Evolutionary conservation across 169 alveolate species (phyloP).

Genomic region (Plasmodium vivax): DNA sequence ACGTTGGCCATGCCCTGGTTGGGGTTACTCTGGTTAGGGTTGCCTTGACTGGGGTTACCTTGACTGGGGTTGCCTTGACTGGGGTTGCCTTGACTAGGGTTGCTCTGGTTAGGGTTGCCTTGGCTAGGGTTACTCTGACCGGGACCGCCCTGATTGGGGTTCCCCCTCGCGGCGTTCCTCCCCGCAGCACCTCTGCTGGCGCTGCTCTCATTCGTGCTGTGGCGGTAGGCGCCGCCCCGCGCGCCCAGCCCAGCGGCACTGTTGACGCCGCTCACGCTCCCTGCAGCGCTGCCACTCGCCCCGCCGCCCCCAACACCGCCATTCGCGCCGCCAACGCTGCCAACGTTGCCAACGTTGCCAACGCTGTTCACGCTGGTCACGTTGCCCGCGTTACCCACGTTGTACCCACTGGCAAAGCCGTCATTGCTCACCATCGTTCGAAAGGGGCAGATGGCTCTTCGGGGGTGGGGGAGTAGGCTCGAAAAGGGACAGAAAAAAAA

Average conservation of each 20-base stretch:
- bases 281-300: neutral
- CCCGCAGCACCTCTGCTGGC: no score
- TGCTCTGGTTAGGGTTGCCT: no score
- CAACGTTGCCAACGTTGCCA: no score
- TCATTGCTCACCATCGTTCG: conserved; percentile 43
- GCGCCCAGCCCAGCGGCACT: neutral
- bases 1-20: neutral
- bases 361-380: no score
- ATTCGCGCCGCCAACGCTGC: neutral
- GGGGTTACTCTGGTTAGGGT: neutral
- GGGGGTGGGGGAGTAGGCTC: neutral
- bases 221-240: neutral
- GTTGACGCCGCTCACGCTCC: neutral
- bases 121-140: no score
- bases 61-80: neutral
- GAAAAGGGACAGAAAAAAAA: neutral
- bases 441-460: neutral
- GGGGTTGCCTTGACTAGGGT: no score
- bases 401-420: conserved; percentile 25
- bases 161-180: no score
- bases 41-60: neutral
- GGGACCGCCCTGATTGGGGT: no score
- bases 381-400: conserved; percentile 9
- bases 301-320: neutral
- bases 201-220: neutral